phyloP scores from a whole-genome alignment of 169 alveolate genomes.

The Eimeria sp. region DNA sequence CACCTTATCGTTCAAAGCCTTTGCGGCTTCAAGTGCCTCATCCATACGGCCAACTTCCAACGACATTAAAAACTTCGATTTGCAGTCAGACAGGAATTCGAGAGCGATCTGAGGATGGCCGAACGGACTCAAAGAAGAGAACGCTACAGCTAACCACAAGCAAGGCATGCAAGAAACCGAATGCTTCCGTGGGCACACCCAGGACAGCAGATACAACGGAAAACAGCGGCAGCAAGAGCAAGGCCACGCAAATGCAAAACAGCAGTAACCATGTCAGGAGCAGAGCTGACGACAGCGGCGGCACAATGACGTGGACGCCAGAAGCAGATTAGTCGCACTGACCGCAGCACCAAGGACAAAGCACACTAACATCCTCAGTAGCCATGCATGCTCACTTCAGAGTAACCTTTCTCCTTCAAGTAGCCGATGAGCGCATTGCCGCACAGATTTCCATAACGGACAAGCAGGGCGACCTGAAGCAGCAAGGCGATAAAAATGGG shows the following conservation, averaged over 20 bases:
- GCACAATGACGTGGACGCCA: not conserved
- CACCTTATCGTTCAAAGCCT: slow-evolving; percentile 89
- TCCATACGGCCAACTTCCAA: slow-evolving; percentile 92
- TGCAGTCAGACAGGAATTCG: slow-evolving; percentile 92
- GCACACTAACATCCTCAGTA: not conserved
- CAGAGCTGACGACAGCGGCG: not conserved
- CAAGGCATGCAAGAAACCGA: not conserved
- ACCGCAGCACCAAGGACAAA: not conserved
- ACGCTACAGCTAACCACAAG: not conserved
- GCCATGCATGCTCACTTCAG: slow-evolving; percentile 88
- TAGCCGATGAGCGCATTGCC: slow-evolving; percentile 92
- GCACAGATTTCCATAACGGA: slow-evolving; percentile 86
- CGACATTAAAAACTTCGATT: slow-evolving; percentile 92
- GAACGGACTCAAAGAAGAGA: not conserved
- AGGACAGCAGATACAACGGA: not conserved
- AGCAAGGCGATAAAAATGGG: not conserved
- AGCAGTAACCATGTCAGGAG: not conserved
- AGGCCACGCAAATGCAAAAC: too few species aligned
- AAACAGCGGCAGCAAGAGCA: not conserved
- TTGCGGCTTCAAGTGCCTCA: slow-evolving; percentile 91
- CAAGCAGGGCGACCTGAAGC: slow-evolving; percentile 70
- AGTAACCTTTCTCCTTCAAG: slow-evolving; percentile 90
- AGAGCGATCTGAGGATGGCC: slow-evolving; percentile 87
- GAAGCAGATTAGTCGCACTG: not conserved
- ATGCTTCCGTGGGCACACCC: not conserved